These are phyloP conservation scores for Sporothrix phasma DNA, from an alignment of 2,329 filamentous ascomycete species.

Conservation along the genomic window DNA sequence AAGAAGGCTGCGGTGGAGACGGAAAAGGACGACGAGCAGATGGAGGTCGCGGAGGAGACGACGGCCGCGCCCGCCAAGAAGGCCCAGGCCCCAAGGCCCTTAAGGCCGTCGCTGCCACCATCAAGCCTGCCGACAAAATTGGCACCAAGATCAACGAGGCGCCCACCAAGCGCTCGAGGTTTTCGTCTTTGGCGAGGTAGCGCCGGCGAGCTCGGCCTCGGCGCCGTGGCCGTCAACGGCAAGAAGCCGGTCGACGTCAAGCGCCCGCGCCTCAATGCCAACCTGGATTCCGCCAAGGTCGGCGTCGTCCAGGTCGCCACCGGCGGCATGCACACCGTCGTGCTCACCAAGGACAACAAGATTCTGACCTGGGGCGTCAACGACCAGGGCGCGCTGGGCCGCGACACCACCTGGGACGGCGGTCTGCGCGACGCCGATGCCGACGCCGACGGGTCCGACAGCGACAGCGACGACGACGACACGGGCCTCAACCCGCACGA, in stretches of 20 bases:
- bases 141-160: conserved; percentile 47
- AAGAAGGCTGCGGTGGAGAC: not conserved
- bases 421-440: conserved; percentile 45
- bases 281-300: conserved; percentile 44
- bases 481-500: conserved; percentile 52
- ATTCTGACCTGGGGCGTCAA: conserved; percentile 84
- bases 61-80: conserved; percentile 17
- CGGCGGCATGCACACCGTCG: conserved; percentile 74
- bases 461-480: conserved; percentile 25
- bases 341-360: conserved; percentile 68
- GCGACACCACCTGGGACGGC: conserved; percentile 56
- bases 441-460: conserved; percentile 32
- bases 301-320: conserved; percentile 66
- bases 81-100: conserved; percentile 17
- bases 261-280: conserved; percentile 59
- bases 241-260: conserved; percentile 61
- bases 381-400: conserved; percentile 70
- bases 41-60: not conserved
- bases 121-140: conserved; percentile 33
- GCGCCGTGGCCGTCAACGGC: conserved; percentile 50
- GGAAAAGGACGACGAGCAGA: conserved; percentile 6
- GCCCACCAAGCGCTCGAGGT: conserved; percentile 57
- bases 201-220: conserved; percentile 74
- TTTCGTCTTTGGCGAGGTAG: conserved; percentile 70
- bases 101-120: conserved; percentile 13